These are phyloP conservation scores for Candida stauntonica DNA, from an alignment of 805 yeast genomes.

Conservation along the genomic window DNA sequence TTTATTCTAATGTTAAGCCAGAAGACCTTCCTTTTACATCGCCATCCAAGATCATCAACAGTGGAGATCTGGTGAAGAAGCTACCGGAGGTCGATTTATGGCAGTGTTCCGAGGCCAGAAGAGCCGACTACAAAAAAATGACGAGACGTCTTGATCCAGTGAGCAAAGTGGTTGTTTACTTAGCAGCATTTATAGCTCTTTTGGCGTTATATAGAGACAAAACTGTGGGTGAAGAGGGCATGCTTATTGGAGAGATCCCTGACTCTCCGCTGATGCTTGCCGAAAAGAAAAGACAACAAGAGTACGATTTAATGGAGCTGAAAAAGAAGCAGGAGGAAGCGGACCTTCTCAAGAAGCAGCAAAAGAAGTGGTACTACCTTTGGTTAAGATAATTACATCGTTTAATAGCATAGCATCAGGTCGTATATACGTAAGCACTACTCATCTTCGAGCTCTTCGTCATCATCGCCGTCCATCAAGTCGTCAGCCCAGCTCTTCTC, in stretches of 20 bases:
- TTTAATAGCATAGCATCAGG: background rate
- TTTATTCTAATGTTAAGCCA: constrained; percentile 43
- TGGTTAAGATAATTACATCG: constrained; percentile 21
- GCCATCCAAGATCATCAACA: constrained; percentile 29
- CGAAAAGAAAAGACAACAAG: constrained; percentile 29
- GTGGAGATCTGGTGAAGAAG: constrained; percentile 26
- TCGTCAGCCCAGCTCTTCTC: constrained; percentile 92
- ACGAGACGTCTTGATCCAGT: constrained; percentile 51
- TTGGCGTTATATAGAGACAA: constrained; percentile 56
- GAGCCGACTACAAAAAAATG: constrained; percentile 41
- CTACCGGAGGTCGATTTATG: constrained; percentile 37
- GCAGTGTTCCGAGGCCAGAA: constrained; percentile 41
- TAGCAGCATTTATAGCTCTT: constrained; percentile 42
- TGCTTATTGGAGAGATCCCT: constrained; percentile 31
- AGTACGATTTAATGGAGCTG: constrained; percentile 15
- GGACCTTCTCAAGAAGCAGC: background rate
- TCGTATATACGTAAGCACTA: background rate
- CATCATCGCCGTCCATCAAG: constrained; percentile 52
- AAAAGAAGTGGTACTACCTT: constrained; percentile 26
- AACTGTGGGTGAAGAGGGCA: constrained; percentile 37
- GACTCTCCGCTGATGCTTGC: constrained; percentile 37
- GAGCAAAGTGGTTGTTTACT: constrained; percentile 48
- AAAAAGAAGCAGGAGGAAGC: constrained; percentile 8
- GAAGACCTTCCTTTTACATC: constrained; percentile 55
- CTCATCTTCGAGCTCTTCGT: constrained; percentile 31